phyloP scores from a whole-genome alignment of 805 yeast species.

The Cyberlindnera maritima region DNA sequence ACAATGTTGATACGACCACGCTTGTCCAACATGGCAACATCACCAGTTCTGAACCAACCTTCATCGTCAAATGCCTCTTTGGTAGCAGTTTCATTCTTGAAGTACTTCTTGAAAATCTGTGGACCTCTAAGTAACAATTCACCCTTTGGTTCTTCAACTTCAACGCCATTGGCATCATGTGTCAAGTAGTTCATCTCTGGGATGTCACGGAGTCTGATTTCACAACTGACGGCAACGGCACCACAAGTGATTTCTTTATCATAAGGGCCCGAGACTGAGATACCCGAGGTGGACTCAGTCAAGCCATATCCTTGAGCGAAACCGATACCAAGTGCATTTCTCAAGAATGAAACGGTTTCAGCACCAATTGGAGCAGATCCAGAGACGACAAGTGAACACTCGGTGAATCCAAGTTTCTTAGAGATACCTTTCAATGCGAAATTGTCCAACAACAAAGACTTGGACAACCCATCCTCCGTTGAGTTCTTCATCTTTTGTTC shows the following conservation, averaged over 20 bases:
- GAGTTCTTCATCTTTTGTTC: conserved; percentile 15
- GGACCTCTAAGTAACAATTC: conserved; percentile 59
- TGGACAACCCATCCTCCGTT: conserved; percentile 6
- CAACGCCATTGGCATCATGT: conserved; percentile 28
- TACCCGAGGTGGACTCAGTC: conserved; percentile 63
- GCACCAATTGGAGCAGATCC: conserved; percentile 66
- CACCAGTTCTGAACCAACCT: conserved; percentile 62
- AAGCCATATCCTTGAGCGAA: conserved; percentile 57
- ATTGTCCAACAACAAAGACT: conserved; percentile 12
- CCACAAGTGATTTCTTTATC: conserved; percentile 42
- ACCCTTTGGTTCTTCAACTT: conserved; percentile 36
- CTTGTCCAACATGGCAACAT: conserved; percentile 40
- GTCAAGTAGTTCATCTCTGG: conserved; percentile 44
- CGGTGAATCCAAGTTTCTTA: conserved; percentile 37
- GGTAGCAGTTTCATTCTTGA: conserved; percentile 48
- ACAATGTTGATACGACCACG: conserved; percentile 42
- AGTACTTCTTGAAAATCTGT: conserved; percentile 50
- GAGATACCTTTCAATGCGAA: conserved; percentile 36
- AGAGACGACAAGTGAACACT: conserved; percentile 31
- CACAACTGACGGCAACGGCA: conserved; percentile 48
- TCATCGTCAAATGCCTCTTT: conserved; percentile 40
- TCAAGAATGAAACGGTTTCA: conserved; percentile 50
- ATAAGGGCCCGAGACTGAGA: conserved; percentile 35
- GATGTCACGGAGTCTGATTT: conserved; percentile 52
- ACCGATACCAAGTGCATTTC: conserved; percentile 44